A percentile compares a stretch with the other conserved stretches of the same genome.
These are phyloP conservation scores for Anthracocystis panici-leucophaei DNA, from an alignment of 1,284 basidiomycete genomes.

Conservation along the genomic window DNA sequence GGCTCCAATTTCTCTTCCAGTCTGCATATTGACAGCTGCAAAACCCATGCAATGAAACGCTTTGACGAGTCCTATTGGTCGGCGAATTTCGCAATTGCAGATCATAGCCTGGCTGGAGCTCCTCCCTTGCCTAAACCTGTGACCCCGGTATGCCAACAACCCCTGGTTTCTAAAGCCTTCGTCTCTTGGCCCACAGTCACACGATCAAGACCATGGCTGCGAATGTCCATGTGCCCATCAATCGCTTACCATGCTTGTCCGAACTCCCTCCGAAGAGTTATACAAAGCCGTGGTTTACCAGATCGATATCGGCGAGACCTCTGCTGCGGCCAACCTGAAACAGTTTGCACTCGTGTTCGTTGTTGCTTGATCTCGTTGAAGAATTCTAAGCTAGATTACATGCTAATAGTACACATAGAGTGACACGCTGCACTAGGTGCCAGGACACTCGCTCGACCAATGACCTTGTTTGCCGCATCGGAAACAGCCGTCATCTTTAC, in stretches of 20 bases:
- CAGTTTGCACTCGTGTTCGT: background rate
- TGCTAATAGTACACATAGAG: background rate
- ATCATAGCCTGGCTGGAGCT: too few species aligned
- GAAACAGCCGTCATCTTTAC: constrained; percentile 41
- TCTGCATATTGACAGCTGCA: too few species aligned
- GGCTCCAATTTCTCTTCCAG: too few species aligned
- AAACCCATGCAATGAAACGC: too few species aligned
- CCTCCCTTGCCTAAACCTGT: too few species aligned
- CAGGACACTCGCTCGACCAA: constrained; percentile 64
- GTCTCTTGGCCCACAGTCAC: background rate
- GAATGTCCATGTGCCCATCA: background rate
- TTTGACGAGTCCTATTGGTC: constrained; percentile 11
- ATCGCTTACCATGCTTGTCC: background rate
- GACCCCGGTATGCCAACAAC: too few species aligned
- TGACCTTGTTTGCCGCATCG: constrained; percentile 55
- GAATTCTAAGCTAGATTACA: constrained; percentile 1
- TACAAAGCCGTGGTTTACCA: background rate
- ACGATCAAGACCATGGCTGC: background rate
- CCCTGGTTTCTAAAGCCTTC: too few species aligned
- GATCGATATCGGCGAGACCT: constrained; percentile 9
- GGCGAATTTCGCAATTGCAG: constrained; percentile 22
- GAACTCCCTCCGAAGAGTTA: background rate
- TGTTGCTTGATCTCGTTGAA: background rate
- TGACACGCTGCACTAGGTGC: constrained; percentile 1
- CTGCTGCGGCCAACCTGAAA: background rate